Conservation (phyloP, 768 basidiomycete genomes). For the Boletus coccyginus region DNA sequence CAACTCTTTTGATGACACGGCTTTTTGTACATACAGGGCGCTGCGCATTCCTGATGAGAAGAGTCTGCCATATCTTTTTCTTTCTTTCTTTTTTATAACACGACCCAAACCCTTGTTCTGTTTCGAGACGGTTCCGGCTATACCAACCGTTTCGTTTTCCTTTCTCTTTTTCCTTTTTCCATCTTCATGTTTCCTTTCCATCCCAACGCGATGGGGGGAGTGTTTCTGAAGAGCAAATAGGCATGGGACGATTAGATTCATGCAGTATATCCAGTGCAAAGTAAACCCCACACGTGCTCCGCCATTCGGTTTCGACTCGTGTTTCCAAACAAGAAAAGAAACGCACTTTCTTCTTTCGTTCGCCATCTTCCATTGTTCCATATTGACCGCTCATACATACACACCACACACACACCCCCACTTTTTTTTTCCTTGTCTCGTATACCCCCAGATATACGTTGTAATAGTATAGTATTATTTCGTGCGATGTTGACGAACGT, state of each 20-base stretch:
- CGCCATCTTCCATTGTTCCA: too few species aligned
- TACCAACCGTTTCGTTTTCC: constrained; percentile 16
- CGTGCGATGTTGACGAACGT: too few species aligned
- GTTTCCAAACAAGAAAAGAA: background rate
- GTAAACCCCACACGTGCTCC: background rate
- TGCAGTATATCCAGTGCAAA: constrained; percentile 9
- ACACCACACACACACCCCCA: too few species aligned
- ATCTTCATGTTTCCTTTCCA: background rate
- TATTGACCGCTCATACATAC: too few species aligned
- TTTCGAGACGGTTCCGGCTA: constrained; percentile 14
- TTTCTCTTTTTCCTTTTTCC: background rate
- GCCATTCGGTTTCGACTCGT: background rate
- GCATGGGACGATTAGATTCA: constrained; percentile 9
- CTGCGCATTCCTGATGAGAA: constrained; percentile 30
- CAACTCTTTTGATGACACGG: constrained; percentile 17
- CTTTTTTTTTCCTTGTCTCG: too few species aligned
- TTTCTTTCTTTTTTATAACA: background rate
- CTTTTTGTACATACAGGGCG: constrained; percentile 25
- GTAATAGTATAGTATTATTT: too few species aligned
- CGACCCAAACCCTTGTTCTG: constrained; percentile 1
- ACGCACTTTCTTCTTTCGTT: background rate
- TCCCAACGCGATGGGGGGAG: constrained; percentile 13
- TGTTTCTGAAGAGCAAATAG: constrained; percentile 7
- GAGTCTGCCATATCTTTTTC: constrained; percentile 16
- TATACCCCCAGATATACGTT: too few species aligned